Percentiles rank a stretch among this genome's conserved stretches.
Conservation (phyloP, 2,329 filamentous ascomycete species). For the Leptosphaerulina australis region DNA sequence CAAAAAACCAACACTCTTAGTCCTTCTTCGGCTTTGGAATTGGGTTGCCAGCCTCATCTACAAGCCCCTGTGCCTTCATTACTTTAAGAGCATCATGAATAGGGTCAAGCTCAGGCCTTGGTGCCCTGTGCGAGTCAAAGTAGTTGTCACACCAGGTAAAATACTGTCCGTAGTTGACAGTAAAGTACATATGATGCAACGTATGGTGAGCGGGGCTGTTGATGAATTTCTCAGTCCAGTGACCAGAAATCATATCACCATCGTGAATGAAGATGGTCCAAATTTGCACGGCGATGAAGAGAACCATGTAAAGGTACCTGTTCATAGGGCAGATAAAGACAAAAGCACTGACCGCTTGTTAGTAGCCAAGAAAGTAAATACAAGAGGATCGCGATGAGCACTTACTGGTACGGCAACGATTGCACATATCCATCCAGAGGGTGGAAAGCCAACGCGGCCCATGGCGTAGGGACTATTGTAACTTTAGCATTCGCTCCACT, state of each 20-base stretch:
- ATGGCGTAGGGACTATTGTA: slow-evolving; percentile 53
- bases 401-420: slow-evolving; percentile 56
- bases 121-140: slow-evolving; percentile 54
- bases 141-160: slow-evolving; percentile 57
- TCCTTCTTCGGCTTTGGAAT: slow-evolving; percentile 33
- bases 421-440: slow-evolving; percentile 56
- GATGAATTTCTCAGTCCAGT: slow-evolving; percentile 56
- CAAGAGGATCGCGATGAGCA: neutral
- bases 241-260: slow-evolving; percentile 57
- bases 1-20: slow-evolving; percentile 1
- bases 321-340: slow-evolving; percentile 56
- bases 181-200: slow-evolving; percentile 59
- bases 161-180: slow-evolving; percentile 58
- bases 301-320: slow-evolving; percentile 53
- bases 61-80: slow-evolving; percentile 54
- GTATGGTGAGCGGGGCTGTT: slow-evolving; percentile 59
- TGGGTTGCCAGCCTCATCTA: slow-evolving; percentile 53
- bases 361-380: neutral
- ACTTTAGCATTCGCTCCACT: neutral
- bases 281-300: slow-evolving; percentile 55
- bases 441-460: slow-evolving; percentile 57
- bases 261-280: slow-evolving; percentile 60
- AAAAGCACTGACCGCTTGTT: slow-evolving; percentile 44
- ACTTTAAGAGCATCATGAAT: slow-evolving; percentile 54
- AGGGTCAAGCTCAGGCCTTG: slow-evolving; percentile 53